Evolutionary conservation across 805 yeast species (phyloP), one percentile per base, ranked within the genome.

Genomic region (Nadsonia fulvescens): DNA sequence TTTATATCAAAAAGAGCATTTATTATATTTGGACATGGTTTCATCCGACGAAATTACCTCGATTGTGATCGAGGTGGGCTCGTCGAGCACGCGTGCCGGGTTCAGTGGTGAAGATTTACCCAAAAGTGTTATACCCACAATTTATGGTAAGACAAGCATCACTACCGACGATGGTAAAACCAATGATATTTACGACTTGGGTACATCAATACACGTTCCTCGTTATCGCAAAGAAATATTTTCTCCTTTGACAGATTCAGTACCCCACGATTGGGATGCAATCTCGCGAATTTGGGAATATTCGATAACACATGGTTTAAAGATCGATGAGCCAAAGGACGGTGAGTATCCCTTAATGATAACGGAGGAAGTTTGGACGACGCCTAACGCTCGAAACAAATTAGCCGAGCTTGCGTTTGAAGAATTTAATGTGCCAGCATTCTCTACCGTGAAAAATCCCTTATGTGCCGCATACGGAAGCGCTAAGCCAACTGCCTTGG

Each of bases 101-200:
- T 82, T 67, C 49, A 83, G 95, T 3, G 96, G 96, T 7, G 86
- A 81, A 31, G 94, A 83, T 44, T 62, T 67, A 28, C 98, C 98
- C 8, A 66, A 72, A 35, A 54, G 70, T 4, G 66, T 76, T 13
- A 47, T 72, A 8, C 89, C 94, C 3, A 76, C 93, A 1, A 62
- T 49, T 33, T 79, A 67, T 42, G 75, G 70, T 19, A 37, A 21
- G 38, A 37, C 14, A n/a, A n/a, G n/a, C n/a, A n/a, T n/a, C n/a
- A n/a, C n/a, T n/a, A n/a, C n/a, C 28, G 18, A 28, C 6, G 25
- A 18, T 14, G 32, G 16, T 12, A 9, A 19, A 16, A 20, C 23
- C 3, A 37, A 39, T 4, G 38, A 40, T 4, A 39, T 35, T 15
- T 32, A 37, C 35, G 22, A 42, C 15, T 42, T 50, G 29, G 62